A percentile compares a stretch with the other conserved stretches of the same genome.
These are phyloP conservation scores for Phytophthora cryptogea DNA, from an alignment of 352 stramenopile genomes.

Conservation along the genomic window DNA sequence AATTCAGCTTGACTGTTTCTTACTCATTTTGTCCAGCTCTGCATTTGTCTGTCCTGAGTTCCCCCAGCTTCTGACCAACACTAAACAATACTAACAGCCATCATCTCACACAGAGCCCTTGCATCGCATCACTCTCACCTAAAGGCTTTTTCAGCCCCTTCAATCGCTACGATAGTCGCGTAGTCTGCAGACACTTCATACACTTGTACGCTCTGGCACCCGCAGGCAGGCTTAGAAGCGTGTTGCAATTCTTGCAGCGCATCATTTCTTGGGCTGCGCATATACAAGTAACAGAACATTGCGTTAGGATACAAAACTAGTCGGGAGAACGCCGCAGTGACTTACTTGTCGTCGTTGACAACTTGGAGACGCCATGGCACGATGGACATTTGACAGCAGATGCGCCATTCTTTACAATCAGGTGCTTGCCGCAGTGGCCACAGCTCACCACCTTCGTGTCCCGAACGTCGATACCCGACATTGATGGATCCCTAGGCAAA, in stretches of 20 bases:
- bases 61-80: constrained; percentile 7
- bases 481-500: constrained; percentile 30
- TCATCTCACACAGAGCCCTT: constrained; percentile 1
- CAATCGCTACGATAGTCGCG: constrained; percentile 61
- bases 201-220: constrained; percentile 89
- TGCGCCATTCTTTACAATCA: constrained; percentile 81
- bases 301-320: constrained; percentile 19
- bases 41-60: constrained; percentile 14
- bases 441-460: constrained; percentile 88
- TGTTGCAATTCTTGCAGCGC: constrained; percentile 88
- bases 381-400: constrained; percentile 83
- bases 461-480: constrained; percentile 62
- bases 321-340: constrained; percentile 7
- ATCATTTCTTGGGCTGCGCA: constrained; percentile 85
- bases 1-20: constrained; percentile 3
- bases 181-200: constrained; percentile 89
- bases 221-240: constrained; percentile 76
- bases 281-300: constrained; percentile 13
- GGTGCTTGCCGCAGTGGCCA: constrained; percentile 81
- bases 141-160: constrained; percentile 1
- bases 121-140: constrained; percentile 17
- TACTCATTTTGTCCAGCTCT: constrained; percentile 27
- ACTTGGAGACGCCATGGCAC: constrained; percentile 81
- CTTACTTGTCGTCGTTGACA: constrained; percentile 84
- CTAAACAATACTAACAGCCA: constrained; percentile 16